Conservation (phyloP, 805 yeast species). For the Myxozyma kluyveri region DNA sequence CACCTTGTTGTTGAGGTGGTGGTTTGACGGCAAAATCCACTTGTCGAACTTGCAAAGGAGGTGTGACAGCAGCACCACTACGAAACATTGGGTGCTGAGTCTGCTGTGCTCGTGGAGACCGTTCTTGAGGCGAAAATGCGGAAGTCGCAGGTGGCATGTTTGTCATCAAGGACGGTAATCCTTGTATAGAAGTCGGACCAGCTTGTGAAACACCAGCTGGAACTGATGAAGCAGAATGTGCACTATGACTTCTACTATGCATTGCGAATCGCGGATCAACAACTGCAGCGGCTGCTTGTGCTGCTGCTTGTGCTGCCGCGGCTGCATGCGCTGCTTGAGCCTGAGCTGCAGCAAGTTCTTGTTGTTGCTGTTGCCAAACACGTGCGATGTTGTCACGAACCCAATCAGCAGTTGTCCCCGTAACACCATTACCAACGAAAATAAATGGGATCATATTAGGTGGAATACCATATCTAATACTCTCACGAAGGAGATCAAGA, state of each 20-base stretch:
- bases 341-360: constrained; percentile 9
- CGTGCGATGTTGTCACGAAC: constrained; percentile 27
- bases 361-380: constrained; percentile 28
- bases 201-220: not conserved
- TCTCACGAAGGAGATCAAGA: constrained; percentile 55
- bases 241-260: constrained; percentile 7
- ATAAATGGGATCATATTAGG: constrained; percentile 56
- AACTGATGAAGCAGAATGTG: constrained; percentile 11
- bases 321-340: constrained; percentile 2
- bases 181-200: not conserved
- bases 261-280: constrained; percentile 2
- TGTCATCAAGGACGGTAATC: constrained; percentile 8
- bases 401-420: constrained; percentile 29
- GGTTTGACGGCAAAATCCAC: constrained; percentile 6
- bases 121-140: constrained; percentile 16
- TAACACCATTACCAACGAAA: constrained; percentile 42
- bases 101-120: constrained; percentile 14
- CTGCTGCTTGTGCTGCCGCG: constrained; percentile 10
- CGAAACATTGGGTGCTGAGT: constrained; percentile 6
- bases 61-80: constrained; percentile 7
- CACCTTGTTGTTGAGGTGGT: not conserved
- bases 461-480: constrained; percentile 59
- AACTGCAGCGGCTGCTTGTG: constrained; percentile 6
- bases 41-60: constrained; percentile 24
- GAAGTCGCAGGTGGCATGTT: not conserved